Conservation (phyloP, 768 basidiomycete genomes). For the Tylopilus vinaceipallidus region DNA sequence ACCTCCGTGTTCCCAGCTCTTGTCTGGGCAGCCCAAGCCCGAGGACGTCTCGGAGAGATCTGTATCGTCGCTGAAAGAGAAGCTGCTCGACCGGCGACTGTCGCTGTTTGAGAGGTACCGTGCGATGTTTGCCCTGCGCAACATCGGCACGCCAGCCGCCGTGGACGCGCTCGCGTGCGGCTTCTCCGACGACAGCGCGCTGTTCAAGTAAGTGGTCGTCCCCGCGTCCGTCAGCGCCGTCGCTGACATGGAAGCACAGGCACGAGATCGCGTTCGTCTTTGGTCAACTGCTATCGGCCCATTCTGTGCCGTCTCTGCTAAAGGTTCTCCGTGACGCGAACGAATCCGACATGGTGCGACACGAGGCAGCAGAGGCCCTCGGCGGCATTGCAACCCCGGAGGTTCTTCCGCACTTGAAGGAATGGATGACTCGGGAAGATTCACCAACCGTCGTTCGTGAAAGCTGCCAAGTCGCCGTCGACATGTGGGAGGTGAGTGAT, state of each 20-base stretch:
- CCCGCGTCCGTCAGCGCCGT: background rate
- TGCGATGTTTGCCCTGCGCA: slow-evolving; percentile 96
- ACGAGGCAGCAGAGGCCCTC: slow-evolving; percentile 97
- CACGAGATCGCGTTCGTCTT: slow-evolving; percentile 99
- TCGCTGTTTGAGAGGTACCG: slow-evolving; percentile 92
- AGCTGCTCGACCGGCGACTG: slow-evolving; percentile 61
- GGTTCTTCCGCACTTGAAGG: slow-evolving; percentile 80
- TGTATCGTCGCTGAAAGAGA: slow-evolving; percentile 54
- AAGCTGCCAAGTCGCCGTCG: slow-evolving; percentile 94
- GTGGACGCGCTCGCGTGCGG: slow-evolving; percentile 91
- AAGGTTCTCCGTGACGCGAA: slow-evolving; percentile 64
- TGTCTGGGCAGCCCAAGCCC: slow-evolving; percentile 52
- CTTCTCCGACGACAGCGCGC: slow-evolving; percentile 81
- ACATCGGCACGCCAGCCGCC: slow-evolving; percentile 82
- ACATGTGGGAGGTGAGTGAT: slow-evolving; percentile 87
- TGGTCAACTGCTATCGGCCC: slow-evolving; percentile 87
- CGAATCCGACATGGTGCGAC: slow-evolving; percentile 96
- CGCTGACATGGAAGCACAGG: slow-evolving; percentile 38
- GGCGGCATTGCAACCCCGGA: slow-evolving; percentile 97
- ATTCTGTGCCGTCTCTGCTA: slow-evolving; percentile 84
- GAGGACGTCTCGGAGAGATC: slow-evolving; percentile 46
- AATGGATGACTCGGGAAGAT: slow-evolving; percentile 78
- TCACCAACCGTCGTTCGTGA: slow-evolving; percentile 89
- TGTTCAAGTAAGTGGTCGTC: slow-evolving; percentile 84
- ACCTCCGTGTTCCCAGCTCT: slow-evolving; percentile 66